Base-by-base conservation (phyloP, 768 basidiomycete genomes). In the Postia placenta region DNA sequence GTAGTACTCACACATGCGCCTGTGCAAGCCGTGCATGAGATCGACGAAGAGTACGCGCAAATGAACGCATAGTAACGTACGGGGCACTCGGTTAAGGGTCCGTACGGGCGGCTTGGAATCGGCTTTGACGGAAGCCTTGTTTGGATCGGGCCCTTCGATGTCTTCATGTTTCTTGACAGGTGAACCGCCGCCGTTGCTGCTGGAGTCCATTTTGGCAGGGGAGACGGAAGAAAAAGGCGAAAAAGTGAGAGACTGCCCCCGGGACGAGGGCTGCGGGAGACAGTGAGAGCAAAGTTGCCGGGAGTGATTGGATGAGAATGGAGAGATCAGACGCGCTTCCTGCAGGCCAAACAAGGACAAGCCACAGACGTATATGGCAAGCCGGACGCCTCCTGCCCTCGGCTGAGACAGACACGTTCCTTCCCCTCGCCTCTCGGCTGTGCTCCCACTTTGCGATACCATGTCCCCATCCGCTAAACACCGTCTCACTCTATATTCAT, bases 31-130 rank as follows among this genome's bases (percentile, higher is more conserved):
- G 11, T 35, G 22, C 51, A 50, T 43, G 56, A 58, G 9, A 15
- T 33, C 30, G 15, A 33, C 30, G 20, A 15, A 15, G 30, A 39
- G 19, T 9, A 39, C 11, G 17, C 15, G 15, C 6, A 19, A 6
- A 39, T 22, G 38, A 39, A n/a, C 9, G 15, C 38, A 14, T 9
- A 39, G 12, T 9, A 35, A 77, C 87, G 60, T 72, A 92, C 89
- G 84, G 56, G 89, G 90, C 15, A 92, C 89, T 67, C 89, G 77
- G 69, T 92, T 92, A 62, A 91, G 72, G 7, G 88, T 85, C 69
- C 85, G 83, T 45, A 79, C 81, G 26, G 71, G 69, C n/a, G 87
- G 82, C 61, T 89, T 91, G 27, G 78, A 61, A 60, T 87, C 85
- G 42, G 75, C 75, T 67, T 87, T 88, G 42, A 75, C 56, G 2